Evolutionary conservation across 495 filamentous ascomycete species (phyloP).

Genomic region (Trichoderma asperelloides): DNA sequence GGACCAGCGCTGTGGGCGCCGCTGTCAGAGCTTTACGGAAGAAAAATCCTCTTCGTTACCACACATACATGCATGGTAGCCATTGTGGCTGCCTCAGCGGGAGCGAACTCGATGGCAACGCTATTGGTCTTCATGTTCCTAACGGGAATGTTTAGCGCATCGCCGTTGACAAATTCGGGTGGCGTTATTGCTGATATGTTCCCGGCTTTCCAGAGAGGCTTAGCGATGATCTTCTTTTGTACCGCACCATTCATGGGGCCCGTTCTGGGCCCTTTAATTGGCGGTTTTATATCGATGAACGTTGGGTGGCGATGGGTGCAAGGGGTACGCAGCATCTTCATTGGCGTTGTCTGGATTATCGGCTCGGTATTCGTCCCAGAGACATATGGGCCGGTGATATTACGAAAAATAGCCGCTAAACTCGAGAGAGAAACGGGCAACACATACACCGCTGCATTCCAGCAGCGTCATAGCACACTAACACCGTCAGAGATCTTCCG

Average conservation of each 20-base stretch:
- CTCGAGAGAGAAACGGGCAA: slow-evolving; percentile 57
- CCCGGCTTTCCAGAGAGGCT: slow-evolving; percentile 55
- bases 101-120: slow-evolving; percentile 50
- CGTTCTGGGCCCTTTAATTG: slow-evolving; percentile 52
- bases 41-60: slow-evolving; percentile 46
- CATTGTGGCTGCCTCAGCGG: slow-evolving; percentile 40
- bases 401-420: slow-evolving; percentile 52
- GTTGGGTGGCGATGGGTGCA: slow-evolving; percentile 49
- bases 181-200: slow-evolving; percentile 76
- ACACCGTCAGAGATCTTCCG: slow-evolving; percentile 28
- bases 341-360: slow-evolving; percentile 45
- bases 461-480: slow-evolving; percentile 28
- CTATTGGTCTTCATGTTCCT: slow-evolving; percentile 69
- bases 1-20: slow-evolving; percentile 34
- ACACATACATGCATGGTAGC: slow-evolving; percentile 48
- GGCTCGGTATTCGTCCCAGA: slow-evolving; percentile 60
- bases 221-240: slow-evolving; percentile 56
- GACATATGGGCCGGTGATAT: slow-evolving; percentile 57
- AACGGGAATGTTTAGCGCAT: slow-evolving; percentile 62
- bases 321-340: slow-evolving; percentile 39
- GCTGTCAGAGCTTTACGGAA: slow-evolving; percentile 48
- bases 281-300: slow-evolving; percentile 50
- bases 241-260: slow-evolving; percentile 34
- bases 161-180: slow-evolving; percentile 72
- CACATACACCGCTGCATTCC: slow-evolving; percentile 29